Evolutionary conservation across 495 filamentous ascomycete genomes (phyloP).

Genomic region (Neurospora terricola): DNA sequence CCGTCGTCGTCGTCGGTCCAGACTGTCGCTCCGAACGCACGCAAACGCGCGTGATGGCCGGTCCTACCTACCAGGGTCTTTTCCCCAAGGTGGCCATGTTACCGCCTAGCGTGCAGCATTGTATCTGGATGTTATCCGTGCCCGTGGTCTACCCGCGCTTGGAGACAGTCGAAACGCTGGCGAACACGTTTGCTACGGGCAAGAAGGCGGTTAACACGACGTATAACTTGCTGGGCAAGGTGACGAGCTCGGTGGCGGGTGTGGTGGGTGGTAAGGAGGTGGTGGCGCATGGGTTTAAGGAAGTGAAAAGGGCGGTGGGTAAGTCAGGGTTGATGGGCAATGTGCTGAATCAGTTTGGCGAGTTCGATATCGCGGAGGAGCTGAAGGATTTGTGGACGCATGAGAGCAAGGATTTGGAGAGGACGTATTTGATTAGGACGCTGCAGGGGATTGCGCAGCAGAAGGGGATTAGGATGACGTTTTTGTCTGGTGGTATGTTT

Average conservation of each 20-base stretch:
- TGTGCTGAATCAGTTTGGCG: constrained; percentile 92
- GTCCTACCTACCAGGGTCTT: constrained; percentile 91
- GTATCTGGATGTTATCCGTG: constrained; percentile 87
- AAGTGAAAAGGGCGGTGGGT: constrained; percentile 91
- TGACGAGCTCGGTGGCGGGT: constrained; percentile 85
- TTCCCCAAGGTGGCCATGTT: constrained; percentile 92
- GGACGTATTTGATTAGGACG: constrained; percentile 92
- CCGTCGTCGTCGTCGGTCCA: constrained; percentile 78
- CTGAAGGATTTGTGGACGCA: constrained; percentile 96
- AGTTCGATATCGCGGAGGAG: constrained; percentile 90
- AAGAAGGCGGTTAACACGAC: constrained; percentile 93
- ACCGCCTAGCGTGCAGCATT: constrained; percentile 90
- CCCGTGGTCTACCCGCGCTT: constrained; percentile 86
- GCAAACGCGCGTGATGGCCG: constrained; percentile 84
- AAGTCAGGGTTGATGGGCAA: constrained; percentile 91
- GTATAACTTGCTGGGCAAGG: constrained; percentile 90
- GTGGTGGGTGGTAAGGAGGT: constrained; percentile 90
- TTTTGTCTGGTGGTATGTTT: constrained; percentile 67
- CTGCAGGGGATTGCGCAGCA: constrained; percentile 90
- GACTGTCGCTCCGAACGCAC: constrained; percentile 89
- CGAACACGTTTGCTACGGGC: constrained; percentile 82
- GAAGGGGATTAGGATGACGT: constrained; percentile 91
- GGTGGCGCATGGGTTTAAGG: constrained; percentile 82
- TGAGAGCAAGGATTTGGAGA: constrained; percentile 92
- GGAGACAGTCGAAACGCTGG: constrained; percentile 81